phyloP scores from a whole-genome alignment of 192 early-diverging fungal genomes.

The Gigaspora rosea region DNA sequence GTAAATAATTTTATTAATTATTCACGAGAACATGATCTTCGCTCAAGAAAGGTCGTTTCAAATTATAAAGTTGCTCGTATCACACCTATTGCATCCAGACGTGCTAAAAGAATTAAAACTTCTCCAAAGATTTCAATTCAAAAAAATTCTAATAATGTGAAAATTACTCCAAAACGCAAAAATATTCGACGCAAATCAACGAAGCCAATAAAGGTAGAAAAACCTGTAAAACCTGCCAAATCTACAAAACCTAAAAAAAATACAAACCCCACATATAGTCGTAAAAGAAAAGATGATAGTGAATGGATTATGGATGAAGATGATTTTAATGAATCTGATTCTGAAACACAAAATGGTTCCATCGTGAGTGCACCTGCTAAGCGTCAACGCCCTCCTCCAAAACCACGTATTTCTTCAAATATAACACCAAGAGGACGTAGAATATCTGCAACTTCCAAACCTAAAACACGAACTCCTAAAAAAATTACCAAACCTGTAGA shows the following conservation, averaged over 20 bases:
- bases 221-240: no score
- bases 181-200: not conserved
- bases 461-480: not conserved
- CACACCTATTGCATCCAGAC: not conserved
- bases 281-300: slow-evolving; percentile 5
- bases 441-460: no score
- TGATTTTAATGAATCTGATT: slow-evolving; percentile 13
- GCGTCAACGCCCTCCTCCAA: not conserved
- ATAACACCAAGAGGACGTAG: not conserved
- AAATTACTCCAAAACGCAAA: not conserved
- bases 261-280: not conserved
- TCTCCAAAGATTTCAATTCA: not conserved
- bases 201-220: no score
- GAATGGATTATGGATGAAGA: slow-evolving; percentile 5
- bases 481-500: not conserved
- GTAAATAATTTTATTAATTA: not conserved
- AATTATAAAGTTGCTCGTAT: no score
- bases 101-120: not conserved
- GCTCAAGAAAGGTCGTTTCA: not conserved
- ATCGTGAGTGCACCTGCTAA: not conserved
- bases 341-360: not conserved
- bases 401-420: not conserved
- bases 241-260: no score
- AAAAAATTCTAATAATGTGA: not conserved
- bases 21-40: not conserved